These are phyloP conservation scores for Sporothrix pallida DNA, from an alignment of 2,329 filamentous ascomycete genomes.

Conservation along the genomic window DNA sequence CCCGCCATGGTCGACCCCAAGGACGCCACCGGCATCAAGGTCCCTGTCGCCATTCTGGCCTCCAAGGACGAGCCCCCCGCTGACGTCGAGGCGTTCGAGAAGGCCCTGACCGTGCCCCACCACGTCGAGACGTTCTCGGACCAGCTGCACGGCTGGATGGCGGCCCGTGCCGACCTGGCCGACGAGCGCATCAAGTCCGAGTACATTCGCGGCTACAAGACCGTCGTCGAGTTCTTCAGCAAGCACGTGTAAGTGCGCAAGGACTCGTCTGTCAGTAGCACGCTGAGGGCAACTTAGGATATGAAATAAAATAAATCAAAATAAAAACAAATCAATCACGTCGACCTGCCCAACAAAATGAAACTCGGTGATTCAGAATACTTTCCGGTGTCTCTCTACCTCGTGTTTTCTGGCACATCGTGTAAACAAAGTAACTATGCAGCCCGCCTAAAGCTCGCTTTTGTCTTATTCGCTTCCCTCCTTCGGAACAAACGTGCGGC, in stretches of 20 bases:
- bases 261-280: background rate
- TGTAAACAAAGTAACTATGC: constrained; percentile 2
- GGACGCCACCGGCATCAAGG: constrained; percentile 64
- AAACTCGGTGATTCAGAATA: constrained; percentile 12
- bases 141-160: constrained; percentile 78
- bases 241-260: constrained; percentile 50
- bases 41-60: constrained; percentile 68
- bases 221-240: constrained; percentile 62
- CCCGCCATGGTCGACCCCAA: constrained; percentile 68
- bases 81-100: constrained; percentile 62
- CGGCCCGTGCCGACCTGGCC: constrained; percentile 65
- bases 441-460: background rate
- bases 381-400: background rate
- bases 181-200: constrained; percentile 64
- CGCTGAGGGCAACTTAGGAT: background rate
- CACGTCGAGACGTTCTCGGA: constrained; percentile 69
- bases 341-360: background rate
- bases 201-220: constrained; percentile 66
- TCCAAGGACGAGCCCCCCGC: constrained; percentile 67
- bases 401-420: background rate
- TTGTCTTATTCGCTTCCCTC: background rate
- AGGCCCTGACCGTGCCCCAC: constrained; percentile 59
- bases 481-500: background rate
- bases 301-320: background rate
- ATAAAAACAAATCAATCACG: too few relatives aligned